Evolutionary conservation across 1,139 yeast species (phyloP).

Genomic region (Diutina sp.): DNA sequence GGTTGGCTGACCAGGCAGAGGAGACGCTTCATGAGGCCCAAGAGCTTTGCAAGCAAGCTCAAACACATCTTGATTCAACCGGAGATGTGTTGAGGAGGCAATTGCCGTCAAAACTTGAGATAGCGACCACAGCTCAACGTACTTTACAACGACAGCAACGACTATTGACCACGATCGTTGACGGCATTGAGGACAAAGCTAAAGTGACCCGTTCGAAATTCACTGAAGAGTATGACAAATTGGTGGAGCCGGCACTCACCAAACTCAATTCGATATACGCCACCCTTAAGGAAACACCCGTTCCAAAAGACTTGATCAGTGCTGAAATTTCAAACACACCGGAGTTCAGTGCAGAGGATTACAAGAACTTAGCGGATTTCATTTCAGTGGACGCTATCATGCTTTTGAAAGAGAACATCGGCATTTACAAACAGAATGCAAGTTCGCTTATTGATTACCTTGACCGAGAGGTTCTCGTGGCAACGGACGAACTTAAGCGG

Average conservation of each 20-base stretch:
- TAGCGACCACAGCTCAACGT: not conserved
- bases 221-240: not conserved
- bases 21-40: not conserved
- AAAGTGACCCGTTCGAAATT: not conserved
- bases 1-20: conserved; percentile 2
- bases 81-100: not conserved
- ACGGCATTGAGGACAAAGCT: not conserved
- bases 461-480: not conserved
- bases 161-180: not conserved
- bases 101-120: not conserved
- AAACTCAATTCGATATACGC: not conserved
- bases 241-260: not conserved
- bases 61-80: not conserved
- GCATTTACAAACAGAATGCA: not conserved
- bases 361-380: not conserved
- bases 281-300: not conserved
- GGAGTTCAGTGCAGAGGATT: not conserved
- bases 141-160: not conserved
- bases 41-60: not conserved
- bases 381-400: not conserved
- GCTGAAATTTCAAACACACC: not conserved
- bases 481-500: not conserved
- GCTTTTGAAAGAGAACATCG: not conserved
- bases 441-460: not conserved
- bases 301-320: not conserved